These are phyloP conservation scores for Hypoxylon rubiginosum DNA, from an alignment of 2,329 filamentous ascomycete species.

Conservation along the genomic window DNA sequence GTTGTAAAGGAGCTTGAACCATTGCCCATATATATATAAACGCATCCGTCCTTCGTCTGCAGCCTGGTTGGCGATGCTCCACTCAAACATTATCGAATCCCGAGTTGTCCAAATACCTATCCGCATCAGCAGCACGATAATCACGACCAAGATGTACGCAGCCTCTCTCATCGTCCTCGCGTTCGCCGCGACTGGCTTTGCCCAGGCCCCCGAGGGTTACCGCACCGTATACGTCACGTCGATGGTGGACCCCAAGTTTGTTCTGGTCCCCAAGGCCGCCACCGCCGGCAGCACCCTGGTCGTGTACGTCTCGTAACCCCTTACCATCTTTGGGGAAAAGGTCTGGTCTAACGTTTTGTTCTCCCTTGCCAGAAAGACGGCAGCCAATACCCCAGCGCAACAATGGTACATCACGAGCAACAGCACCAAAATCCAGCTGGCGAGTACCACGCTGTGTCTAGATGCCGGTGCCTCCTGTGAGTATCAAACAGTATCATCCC, in stretches of 20 bases:
- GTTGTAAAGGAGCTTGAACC: slow-evolving; percentile 2
- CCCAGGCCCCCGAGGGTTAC: slow-evolving; percentile 56
- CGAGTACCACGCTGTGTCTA: slow-evolving; percentile 56
- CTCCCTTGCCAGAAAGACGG: slow-evolving; percentile 49
- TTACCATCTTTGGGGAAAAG: not conserved
- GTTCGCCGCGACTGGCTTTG: slow-evolving; percentile 53
- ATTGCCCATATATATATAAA: slow-evolving; percentile 32
- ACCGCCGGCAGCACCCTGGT: slow-evolving; percentile 53
- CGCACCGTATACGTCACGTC: slow-evolving; percentile 57
- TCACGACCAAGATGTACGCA: slow-evolving; percentile 46
- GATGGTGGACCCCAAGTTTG: slow-evolving; percentile 57
- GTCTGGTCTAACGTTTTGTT: slow-evolving; percentile 7
- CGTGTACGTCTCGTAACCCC: slow-evolving; percentile 48
- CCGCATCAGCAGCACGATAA: no score
- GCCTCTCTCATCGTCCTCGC: slow-evolving; percentile 50
- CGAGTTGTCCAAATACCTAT: slow-evolving; percentile 9
- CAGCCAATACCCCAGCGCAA: slow-evolving; percentile 53
- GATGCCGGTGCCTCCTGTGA: slow-evolving; percentile 55
- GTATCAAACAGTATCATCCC: not conserved
- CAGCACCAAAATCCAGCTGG: slow-evolving; percentile 55
- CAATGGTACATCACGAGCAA: slow-evolving; percentile 58
- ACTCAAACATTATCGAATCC: slow-evolving; percentile 6
- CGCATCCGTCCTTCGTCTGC: slow-evolving; percentile 9
- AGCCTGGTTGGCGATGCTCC: slow-evolving; percentile 16
- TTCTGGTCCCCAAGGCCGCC: slow-evolving; percentile 53